A percentile compares a stretch with the other conserved stretches of the same genome.
Evolutionary conservation across 73 alveolate species (phyloP).

Genomic region (Urostyla sp.): DNA sequence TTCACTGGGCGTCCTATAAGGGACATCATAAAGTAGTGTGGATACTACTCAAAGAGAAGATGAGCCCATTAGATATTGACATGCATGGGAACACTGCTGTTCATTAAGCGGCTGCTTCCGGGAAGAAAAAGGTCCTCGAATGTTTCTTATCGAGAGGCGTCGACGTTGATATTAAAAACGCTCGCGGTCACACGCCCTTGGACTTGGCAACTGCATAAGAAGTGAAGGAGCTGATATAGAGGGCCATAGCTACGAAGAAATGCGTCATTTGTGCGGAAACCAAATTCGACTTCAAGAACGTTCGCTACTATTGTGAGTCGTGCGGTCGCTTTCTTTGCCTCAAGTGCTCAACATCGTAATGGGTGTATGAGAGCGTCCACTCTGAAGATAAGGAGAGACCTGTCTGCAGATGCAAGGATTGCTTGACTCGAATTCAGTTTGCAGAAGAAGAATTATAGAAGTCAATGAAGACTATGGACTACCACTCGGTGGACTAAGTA

Average conservation of each 20-base stretch:
- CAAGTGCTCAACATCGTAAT: slow-evolving; percentile 64
- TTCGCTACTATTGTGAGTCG: slow-evolving; percentile 78
- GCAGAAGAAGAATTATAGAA: slow-evolving; percentile 77
- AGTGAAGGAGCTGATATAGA: slow-evolving; percentile 74
- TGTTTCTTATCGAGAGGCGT: slow-evolving; percentile 88
- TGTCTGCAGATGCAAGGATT: slow-evolving; percentile 83
- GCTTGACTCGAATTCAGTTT: slow-evolving; percentile 65
- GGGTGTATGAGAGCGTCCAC: slow-evolving; percentile 80
- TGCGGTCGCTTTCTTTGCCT: slow-evolving; percentile 80
- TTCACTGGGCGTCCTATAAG: slow-evolving; percentile 91
- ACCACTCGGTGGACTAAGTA: slow-evolving; percentile 50
- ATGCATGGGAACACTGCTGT: slow-evolving; percentile 90
- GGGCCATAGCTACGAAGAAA: slow-evolving; percentile 74
- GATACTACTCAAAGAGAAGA: slow-evolving; percentile 75
- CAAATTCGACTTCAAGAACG: slow-evolving; percentile 83
- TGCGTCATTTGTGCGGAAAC: slow-evolving; percentile 71
- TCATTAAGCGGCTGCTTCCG: slow-evolving; percentile 91
- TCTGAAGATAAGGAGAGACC: slow-evolving; percentile 81
- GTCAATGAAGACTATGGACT: slow-evolving; percentile 76
- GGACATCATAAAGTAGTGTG: slow-evolving; percentile 86
- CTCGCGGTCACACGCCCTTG: slow-evolving; percentile 89
- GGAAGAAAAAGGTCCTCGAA: slow-evolving; percentile 74
- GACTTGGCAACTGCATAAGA: slow-evolving; percentile 80
- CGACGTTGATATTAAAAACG: slow-evolving; percentile 81
- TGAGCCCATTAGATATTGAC: slow-evolving; percentile 86